Conservation (phyloP, 768 basidiomycete genomes). For the Scleroderma bovista region DNA sequence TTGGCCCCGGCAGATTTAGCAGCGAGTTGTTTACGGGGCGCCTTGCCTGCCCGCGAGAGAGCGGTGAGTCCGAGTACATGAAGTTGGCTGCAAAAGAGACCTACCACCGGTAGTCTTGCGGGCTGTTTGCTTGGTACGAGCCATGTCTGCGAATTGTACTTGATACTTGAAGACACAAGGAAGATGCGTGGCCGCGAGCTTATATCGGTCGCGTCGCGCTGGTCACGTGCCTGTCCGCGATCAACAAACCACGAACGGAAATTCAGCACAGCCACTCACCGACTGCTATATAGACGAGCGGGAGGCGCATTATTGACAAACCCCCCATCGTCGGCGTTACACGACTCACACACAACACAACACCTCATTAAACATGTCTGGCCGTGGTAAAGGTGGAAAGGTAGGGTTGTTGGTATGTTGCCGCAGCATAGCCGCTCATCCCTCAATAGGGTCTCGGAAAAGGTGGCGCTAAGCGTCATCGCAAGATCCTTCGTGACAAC, state of each 20-base stretch:
- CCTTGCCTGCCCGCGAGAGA: constrained; percentile 46
- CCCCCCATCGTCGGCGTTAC: not conserved
- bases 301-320: constrained; percentile 2
- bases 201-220: constrained; percentile 21
- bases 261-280: constrained; percentile 25
- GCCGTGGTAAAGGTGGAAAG: constrained; percentile 85
- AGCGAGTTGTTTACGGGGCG: constrained; percentile 68
- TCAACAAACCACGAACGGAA: constrained; percentile 19
- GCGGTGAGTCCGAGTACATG: not conserved
- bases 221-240: constrained; percentile 22
- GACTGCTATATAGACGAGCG: constrained; percentile 3
- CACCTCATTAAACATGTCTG: constrained; percentile 60
- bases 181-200: constrained; percentile 6
- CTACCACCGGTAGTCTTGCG: constrained; percentile 73
- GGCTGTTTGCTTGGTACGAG: constrained; percentile 72
- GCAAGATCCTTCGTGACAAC: constrained; percentile 77
- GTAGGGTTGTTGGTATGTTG: constrained; percentile 8
- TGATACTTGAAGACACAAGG: not conserved
- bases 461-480: constrained; percentile 79
- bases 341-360: not conserved
- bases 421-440: not conserved
- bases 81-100: constrained; percentile 4
- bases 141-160: constrained; percentile 43
- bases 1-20: constrained; percentile 65
- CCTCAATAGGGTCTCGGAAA: constrained; percentile 62